These are phyloP conservation scores for Sanghuangporus weigelae DNA, from an alignment of 1,284 basidiomycete species.

Conservation along the genomic window DNA sequence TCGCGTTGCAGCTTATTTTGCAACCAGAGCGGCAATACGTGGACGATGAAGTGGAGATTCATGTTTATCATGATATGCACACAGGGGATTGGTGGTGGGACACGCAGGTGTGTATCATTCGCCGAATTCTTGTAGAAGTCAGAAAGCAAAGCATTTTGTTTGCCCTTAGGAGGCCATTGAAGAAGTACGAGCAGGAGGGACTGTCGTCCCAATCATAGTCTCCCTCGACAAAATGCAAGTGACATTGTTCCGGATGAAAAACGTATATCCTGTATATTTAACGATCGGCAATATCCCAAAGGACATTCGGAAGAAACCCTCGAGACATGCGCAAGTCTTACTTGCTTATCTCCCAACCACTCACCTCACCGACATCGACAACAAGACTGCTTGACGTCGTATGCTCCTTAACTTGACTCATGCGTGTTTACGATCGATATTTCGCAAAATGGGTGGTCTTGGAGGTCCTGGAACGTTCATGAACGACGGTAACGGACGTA, in stretches of 20 bases:
- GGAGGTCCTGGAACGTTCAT: conserved; percentile 20
- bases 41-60: conserved; percentile 3
- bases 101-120: conserved; percentile 19
- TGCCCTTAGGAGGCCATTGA: neutral
- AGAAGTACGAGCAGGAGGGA: conserved; percentile 16
- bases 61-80: conserved; percentile 22
- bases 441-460: conserved; percentile 18
- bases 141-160: no score
- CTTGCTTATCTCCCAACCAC: conserved; percentile 23
- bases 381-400: neutral
- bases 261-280: conserved; percentile 25
- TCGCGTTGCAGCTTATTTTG: conserved; percentile 15
- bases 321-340: conserved; percentile 21
- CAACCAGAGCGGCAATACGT: conserved; percentile 8
- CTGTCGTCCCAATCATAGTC: conserved; percentile 21
- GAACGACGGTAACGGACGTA: conserved; percentile 18
- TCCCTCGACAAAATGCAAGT: conserved; percentile 22
- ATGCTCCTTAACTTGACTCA: conserved; percentile 21
- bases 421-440: conserved; percentile 19
- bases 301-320: conserved; percentile 19
- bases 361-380: conserved; percentile 10
- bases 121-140: neutral
- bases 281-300: conserved; percentile 26
- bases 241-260: conserved; percentile 21
- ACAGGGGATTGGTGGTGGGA: conserved; percentile 23